Percentiles rank a stretch among this genome's conserved stretches.
Conservation (phyloP, 208 protist genomes). For the Leishmania mexicana region DNA sequence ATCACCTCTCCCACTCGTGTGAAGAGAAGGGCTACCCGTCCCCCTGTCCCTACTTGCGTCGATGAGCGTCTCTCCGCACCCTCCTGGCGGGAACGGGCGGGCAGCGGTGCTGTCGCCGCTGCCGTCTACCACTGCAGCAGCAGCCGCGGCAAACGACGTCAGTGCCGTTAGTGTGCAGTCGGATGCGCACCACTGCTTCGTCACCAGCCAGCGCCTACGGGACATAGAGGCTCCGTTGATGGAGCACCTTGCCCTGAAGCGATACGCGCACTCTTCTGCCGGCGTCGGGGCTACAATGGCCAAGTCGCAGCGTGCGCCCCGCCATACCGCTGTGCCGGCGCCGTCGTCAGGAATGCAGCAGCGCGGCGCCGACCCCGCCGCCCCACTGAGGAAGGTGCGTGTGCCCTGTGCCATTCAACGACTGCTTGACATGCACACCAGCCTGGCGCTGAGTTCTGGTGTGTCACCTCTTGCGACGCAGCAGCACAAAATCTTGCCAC, state of each 20-base stretch:
- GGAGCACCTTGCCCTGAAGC: constrained; percentile 51
- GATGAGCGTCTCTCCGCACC: constrained; percentile 1
- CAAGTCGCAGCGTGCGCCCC: constrained; percentile 2
- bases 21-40: neutral
- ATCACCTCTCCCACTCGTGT: neutral
- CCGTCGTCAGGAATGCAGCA: neutral
- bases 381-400: constrained; percentile 15
- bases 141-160: neutral
- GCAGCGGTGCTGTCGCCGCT: neutral
- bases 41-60: neutral
- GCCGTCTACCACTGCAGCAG: neutral
- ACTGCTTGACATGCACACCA: constrained; percentile 6
- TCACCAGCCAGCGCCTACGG: constrained; percentile 62
- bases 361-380: constrained; percentile 7
- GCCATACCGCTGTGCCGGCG: neutral
- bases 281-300: neutral
- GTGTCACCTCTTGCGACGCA: neutral
- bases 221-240: constrained; percentile 74
- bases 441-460: neutral
- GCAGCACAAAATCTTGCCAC: constrained; percentile 1
- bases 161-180: neutral
- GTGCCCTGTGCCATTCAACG: constrained; percentile 20
- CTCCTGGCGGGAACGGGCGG: neutral
- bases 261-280: constrained; percentile 25
- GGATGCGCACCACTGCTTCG: constrained; percentile 49